Evolutionary conservation across 441 rosid genomes (phyloP).

Genomic region (Bocquillonia castaneifolia): DNA sequence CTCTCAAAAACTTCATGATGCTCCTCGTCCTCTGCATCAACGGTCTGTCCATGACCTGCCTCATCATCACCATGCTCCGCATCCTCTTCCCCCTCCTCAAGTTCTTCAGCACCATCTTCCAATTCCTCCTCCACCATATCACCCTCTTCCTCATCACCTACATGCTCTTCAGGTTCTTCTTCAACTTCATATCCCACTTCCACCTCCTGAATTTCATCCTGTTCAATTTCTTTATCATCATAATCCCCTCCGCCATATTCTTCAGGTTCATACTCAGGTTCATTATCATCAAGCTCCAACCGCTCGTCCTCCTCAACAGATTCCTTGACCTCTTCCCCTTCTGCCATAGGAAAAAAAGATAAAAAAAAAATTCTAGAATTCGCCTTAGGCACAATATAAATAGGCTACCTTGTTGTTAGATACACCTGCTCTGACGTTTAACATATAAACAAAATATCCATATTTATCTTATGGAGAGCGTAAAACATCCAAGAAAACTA

Average conservation of each 20-base stretch:
- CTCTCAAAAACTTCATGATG: slow-evolving; percentile 81
- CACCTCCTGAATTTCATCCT: slow-evolving; percentile 44
- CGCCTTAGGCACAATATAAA: slow-evolving; percentile 11
- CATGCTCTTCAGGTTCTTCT: slow-evolving; percentile 58
- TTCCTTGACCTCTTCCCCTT: slow-evolving; percentile 66
- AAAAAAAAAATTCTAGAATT: slow-evolving; percentile 33
- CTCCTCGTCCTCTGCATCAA: slow-evolving; percentile 64
- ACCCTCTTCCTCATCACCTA: slow-evolving; percentile 62
- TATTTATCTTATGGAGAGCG: background rate
- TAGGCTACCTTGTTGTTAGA: background rate
- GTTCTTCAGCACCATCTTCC: slow-evolving; percentile 60
- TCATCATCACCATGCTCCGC: slow-evolving; percentile 53
- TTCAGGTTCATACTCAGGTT: slow-evolving; percentile 72
- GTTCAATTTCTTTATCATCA: slow-evolving; percentile 73
- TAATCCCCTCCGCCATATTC: slow-evolving; percentile 66
- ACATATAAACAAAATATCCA: background rate
- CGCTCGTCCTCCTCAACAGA: slow-evolving; percentile 78
- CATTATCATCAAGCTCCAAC: slow-evolving; percentile 90
- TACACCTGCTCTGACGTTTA: background rate
- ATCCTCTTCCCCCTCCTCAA: slow-evolving; percentile 54
- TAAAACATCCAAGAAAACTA: background rate
- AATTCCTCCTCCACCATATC: slow-evolving; percentile 64
- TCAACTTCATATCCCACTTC: slow-evolving; percentile 48
- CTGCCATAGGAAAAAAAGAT: slow-evolving; percentile 52
- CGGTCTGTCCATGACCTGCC: slow-evolving; percentile 48